Percentiles rank a stretch among this genome's conserved stretches.
Evolutionary conservation across 805 yeast genomes (phyloP).

Genomic region (Lipomyces spencermartinsiae): DNA sequence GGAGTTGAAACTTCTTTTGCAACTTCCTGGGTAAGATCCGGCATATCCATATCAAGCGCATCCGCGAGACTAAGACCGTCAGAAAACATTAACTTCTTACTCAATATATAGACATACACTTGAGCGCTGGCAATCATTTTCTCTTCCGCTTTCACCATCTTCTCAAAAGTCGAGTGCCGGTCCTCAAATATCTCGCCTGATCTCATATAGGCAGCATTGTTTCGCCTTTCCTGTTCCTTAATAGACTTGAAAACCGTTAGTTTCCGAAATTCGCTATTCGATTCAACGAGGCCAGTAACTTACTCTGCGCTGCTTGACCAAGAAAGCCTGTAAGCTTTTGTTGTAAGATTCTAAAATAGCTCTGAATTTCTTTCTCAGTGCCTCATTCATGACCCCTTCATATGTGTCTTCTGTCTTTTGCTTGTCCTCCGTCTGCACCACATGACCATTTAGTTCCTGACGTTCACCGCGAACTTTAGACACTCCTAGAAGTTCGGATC

Average conservation of each 20-base stretch:
- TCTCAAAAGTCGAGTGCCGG: conserved; percentile 38
- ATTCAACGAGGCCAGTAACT: not conserved
- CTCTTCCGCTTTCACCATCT: conserved; percentile 49
- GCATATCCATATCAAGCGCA: conserved; percentile 49
- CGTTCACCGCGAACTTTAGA: conserved; percentile 11
- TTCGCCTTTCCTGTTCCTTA: conserved; percentile 49
- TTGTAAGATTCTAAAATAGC: conserved; percentile 32
- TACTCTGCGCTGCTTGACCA: conserved; percentile 24
- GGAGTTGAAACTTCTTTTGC: conserved; percentile 42
- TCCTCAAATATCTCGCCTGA: conserved; percentile 66
- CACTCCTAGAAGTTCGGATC: conserved; percentile 62
- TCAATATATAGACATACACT: conserved; percentile 10
- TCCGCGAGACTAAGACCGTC: conserved; percentile 50
- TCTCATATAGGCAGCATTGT: conserved; percentile 63
- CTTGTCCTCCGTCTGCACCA: not conserved
- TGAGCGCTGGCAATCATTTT: conserved; percentile 54
- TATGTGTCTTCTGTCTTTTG: conserved; percentile 38
- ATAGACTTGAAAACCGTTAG: conserved; percentile 35
- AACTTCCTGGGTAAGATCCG: conserved; percentile 46
- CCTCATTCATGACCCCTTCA: conserved; percentile 24
- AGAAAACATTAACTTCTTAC: not conserved
- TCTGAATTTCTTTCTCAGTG: conserved; percentile 40
- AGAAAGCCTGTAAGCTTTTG: conserved; percentile 3
- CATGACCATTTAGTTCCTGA: not conserved
- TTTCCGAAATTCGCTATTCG: conserved; percentile 45